These are phyloP conservation scores for Coemansia sp. DNA, from an alignment of 192 early-diverging fungal genomes.

Conservation along the genomic window DNA sequence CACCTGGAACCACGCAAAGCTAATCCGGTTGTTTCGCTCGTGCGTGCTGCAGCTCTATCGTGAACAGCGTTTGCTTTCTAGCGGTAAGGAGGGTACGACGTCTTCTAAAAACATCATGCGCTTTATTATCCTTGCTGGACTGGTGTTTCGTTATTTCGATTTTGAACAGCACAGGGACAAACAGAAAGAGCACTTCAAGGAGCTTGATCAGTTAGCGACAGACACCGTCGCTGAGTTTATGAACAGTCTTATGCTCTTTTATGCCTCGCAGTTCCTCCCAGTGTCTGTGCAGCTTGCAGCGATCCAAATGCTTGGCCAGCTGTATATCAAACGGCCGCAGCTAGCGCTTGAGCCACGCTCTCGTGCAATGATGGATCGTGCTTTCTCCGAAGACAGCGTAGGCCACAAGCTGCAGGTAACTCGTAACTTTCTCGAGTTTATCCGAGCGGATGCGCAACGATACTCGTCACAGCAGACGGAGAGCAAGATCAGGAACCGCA, in stretches of 20 bases:
- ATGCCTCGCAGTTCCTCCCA: conserved; percentile 31
- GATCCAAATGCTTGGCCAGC: conserved; percentile 64
- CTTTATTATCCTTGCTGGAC: conserved; percentile 70
- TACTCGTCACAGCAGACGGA: conserved; percentile 54
- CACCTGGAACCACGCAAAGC: conserved; percentile 55
- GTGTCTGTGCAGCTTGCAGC: conserved; percentile 56
- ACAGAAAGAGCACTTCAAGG: conserved; percentile 36
- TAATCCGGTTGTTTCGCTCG: conserved; percentile 57
- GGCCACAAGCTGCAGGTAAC: conserved; percentile 68
- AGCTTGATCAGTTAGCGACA: conserved; percentile 35
- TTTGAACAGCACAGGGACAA: conserved; percentile 63
- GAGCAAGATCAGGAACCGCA: conserved; percentile 29
- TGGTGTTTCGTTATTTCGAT: conserved; percentile 75
- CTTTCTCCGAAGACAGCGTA: conserved; percentile 55
- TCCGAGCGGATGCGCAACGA: conserved; percentile 62
- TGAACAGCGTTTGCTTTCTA: conserved; percentile 41
- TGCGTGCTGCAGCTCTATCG: conserved; percentile 57
- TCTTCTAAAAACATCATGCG: conserved; percentile 59
- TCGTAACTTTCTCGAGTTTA: conserved; percentile 68
- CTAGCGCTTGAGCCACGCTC: conserved; percentile 60
- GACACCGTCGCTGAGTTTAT: conserved; percentile 31
- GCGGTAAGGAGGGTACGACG: conserved; percentile 17
- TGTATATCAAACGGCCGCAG: conserved; percentile 70
- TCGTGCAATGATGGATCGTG: conserved; percentile 64
- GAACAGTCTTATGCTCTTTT: conserved; percentile 49